Conservation (phyloP, 2,329 filamentous ascomycete species). For the Sarocladium oryzae region DNA sequence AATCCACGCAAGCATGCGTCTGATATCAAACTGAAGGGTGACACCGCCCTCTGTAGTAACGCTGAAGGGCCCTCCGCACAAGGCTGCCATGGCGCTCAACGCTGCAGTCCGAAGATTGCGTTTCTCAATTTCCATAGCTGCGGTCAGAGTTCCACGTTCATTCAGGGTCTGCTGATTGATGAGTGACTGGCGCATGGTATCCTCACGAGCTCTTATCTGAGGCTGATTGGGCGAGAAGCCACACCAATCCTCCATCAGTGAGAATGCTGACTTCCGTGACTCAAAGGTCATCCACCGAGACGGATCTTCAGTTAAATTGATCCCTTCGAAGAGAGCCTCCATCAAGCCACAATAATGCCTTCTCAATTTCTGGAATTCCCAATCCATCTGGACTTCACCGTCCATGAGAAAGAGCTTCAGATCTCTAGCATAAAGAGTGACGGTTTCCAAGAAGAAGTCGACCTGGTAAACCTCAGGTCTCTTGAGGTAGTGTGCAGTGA, state of each 20-base stretch:
- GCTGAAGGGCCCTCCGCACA: slow-evolving; percentile 80
- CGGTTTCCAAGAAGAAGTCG: slow-evolving; percentile 83
- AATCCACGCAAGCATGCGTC: slow-evolving; percentile 90
- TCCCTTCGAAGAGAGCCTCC: slow-evolving; percentile 87
- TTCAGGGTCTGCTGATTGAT: slow-evolving; percentile 72
- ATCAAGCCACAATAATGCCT: slow-evolving; percentile 92
- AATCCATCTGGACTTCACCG: slow-evolving; percentile 87
- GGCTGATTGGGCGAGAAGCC: slow-evolving; percentile 88
- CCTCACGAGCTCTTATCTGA: slow-evolving; percentile 75
- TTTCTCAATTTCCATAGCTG: slow-evolving; percentile 95
- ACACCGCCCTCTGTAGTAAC: slow-evolving; percentile 83
- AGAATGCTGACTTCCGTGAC: slow-evolving; percentile 88
- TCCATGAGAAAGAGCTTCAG: slow-evolving; percentile 93
- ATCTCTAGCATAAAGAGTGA: slow-evolving; percentile 85
- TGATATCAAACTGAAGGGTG: slow-evolving; percentile 85
- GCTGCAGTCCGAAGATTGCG: slow-evolving; percentile 84
- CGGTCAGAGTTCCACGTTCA: slow-evolving; percentile 72
- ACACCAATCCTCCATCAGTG: slow-evolving; percentile 98
- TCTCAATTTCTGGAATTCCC: slow-evolving; percentile 85
- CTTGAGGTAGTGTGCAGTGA: slow-evolving; percentile 84
- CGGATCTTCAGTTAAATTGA: slow-evolving; percentile 77
- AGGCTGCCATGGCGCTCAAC: slow-evolving; percentile 87
- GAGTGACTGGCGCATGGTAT: slow-evolving; percentile 78
- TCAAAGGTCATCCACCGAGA: slow-evolving; percentile 97
- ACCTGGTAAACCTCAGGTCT: slow-evolving; percentile 73